Conservation (phyloP, 257 asterid species). For the Eucommia ulmoides region DNA sequence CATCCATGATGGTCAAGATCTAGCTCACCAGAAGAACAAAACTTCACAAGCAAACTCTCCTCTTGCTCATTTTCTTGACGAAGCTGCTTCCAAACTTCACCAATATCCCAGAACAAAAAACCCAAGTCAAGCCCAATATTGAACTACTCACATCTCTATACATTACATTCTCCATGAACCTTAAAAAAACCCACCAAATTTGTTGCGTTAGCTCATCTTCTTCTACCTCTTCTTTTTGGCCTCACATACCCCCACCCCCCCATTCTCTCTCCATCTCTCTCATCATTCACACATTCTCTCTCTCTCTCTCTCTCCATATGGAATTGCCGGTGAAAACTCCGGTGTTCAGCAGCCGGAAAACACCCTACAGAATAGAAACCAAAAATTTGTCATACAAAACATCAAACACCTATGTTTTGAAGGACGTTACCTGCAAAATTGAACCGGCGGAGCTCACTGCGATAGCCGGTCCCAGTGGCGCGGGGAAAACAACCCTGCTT, state of each 20-base stretch:
- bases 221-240: constrained; percentile 4
- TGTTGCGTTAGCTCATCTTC: constrained; percentile 73
- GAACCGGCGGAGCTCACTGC: constrained; percentile 70
- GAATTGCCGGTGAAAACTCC: constrained; percentile 43
- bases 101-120: constrained; percentile 14
- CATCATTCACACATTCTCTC: constrained; percentile 7
- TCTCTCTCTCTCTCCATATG: constrained; percentile 24
- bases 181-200: constrained; percentile 11
- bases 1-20: constrained; percentile 70
- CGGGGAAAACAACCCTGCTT: constrained; percentile 72
- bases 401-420: constrained; percentile 22
- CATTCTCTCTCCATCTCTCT: constrained; percentile 9
- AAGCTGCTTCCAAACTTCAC: neutral
- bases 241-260: constrained; percentile 3
- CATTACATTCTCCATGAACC: constrained; percentile 2
- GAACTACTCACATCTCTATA: constrained; percentile 13
- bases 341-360: constrained; percentile 12
- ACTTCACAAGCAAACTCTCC: constrained; percentile 3
- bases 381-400: constrained; percentile 40
- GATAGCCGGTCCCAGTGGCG: constrained; percentile 89
- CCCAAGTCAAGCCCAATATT: constrained; percentile 26
- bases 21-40: constrained; percentile 64
- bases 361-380: constrained; percentile 35
- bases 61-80: constrained; percentile 12
- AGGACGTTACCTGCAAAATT: constrained; percentile 52